Percentiles rank a stretch among this genome's conserved stretches.
Conservation (phyloP, 345 rosid species). For the Erysimum cheiranthoides region DNA sequence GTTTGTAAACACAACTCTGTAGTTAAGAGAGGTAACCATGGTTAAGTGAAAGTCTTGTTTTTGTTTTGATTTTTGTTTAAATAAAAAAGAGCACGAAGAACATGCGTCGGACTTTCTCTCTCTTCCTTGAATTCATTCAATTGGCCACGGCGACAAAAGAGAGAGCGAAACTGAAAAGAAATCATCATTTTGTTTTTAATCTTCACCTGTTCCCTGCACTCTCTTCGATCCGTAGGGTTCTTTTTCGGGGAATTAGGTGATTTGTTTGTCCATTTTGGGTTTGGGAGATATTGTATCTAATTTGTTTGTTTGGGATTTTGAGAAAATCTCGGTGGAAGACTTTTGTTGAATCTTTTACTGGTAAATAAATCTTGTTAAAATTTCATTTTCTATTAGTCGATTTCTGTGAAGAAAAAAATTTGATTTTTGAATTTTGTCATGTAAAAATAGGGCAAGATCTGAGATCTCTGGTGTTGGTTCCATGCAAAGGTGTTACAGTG, state of each 20-base stretch:
- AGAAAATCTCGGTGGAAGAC: neutral
- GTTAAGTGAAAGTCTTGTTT: conserved; percentile 27
- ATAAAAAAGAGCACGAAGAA: conserved; percentile 45
- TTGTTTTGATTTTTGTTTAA: neutral
- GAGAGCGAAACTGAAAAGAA: neutral
- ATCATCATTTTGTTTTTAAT: neutral
- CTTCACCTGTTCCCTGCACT: neutral
- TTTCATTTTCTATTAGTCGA: neutral
- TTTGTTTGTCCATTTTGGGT: conserved; percentile 28
- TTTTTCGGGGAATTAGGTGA: neutral
- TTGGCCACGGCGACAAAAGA: conserved; percentile 43
- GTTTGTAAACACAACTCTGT: neutral
- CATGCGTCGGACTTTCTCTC: conserved; percentile 49
- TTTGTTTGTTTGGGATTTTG: neutral
- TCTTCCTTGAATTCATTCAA: conserved; percentile 41
- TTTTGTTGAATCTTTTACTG: neutral
- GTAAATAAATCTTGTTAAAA: neutral
- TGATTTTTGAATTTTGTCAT: neutral
- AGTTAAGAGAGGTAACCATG: conserved; percentile 31
- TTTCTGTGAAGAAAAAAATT: neutral
- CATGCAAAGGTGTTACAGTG: conserved; percentile 39
- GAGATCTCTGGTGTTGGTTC: conserved; percentile 39
- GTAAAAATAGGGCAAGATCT: conserved; percentile 41
- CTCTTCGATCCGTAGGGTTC: conserved; percentile 8
- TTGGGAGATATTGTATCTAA: neutral